Evolutionary conservation across 306 rosid species (phyloP), one percentile per base, ranked within the genome.

Genomic region (Fragaria iinumae): DNA sequence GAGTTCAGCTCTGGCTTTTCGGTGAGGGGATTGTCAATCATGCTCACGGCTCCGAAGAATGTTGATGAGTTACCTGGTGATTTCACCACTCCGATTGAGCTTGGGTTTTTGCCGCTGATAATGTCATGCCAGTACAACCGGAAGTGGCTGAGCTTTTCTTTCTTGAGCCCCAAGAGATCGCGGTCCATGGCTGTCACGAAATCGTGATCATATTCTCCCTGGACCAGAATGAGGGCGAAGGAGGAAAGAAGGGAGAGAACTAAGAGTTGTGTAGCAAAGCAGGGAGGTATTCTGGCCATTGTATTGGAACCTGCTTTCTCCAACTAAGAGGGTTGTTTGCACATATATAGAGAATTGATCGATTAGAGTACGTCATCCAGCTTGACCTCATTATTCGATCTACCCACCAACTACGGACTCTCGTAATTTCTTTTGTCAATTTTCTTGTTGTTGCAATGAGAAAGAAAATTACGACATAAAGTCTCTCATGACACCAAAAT

Each of bases 121-220:
- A 52, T 68, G 81, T 85, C 91, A 11, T 88, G 91, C 89, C 89
- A 88, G 59, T 79, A 88, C 50, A 88, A 62, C 4, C 67, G 74
- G 59, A 88, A 79, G 72, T 88, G 91, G 80, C 88, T 86, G 6
- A 83, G 74, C 82, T 88, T 88, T 23, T 88, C 86, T 59, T 79
- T 65, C 75, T 77, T 73, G 17, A 81, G 62, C 8, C 87, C 89
- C 4, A 79, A 1, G 1, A 75, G 76, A 77, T 69, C 68, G 23
- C 68, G 76, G 57, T 85, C 74, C 20, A 82, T 8, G 29, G 44
- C 47, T 75, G 38, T 72, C 52, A 60, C 87, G 36, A 84, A 82
- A 11, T 55, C 50, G 0, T 81, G 44, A 32, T 78, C 74, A 0
- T 72, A 66, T 43, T 67, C 79, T 17, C 56, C 81, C 1, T 60